Evolutionary conservation across 345 rosid genomes (phyloP).

Genomic region (Brassica cretica): DNA sequence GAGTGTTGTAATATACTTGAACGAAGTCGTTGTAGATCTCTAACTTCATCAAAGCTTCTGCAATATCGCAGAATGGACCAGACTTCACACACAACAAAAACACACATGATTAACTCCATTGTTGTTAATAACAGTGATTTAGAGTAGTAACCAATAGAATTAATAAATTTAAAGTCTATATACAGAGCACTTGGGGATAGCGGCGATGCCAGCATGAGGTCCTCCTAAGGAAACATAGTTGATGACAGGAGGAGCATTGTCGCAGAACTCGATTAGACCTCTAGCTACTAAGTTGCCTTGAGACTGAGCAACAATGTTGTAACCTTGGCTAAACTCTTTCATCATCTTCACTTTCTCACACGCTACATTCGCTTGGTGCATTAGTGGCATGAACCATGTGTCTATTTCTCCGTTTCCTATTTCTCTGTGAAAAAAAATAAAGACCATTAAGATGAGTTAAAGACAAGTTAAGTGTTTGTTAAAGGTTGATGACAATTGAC

Average conservation of each 20-base stretch:
- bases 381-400: conserved; percentile 88
- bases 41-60: conserved; percentile 25
- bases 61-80: conserved; percentile 31
- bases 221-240: conserved; percentile 83
- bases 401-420: conserved; percentile 40
- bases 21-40: conserved; percentile 34
- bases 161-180: conserved; percentile 24
- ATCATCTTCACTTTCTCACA: conserved; percentile 58
- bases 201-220: conserved; percentile 93
- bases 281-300: conserved; percentile 91
- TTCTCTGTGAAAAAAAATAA: background rate
- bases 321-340: conserved; percentile 74
- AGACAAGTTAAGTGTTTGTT: background rate
- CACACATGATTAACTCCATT: background rate
- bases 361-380: conserved; percentile 33
- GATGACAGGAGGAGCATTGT: conserved; percentile 72
- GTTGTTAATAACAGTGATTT: background rate
- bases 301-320: conserved; percentile 80
- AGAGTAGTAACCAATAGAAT: background rate
- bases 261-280: conserved; percentile 78
- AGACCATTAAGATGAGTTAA: background rate
- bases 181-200: conserved; percentile 81
- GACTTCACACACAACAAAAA: background rate
- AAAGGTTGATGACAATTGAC: conserved; percentile 8
- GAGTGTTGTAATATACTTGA: conserved; percentile 21